Conservation (phyloP, 495 filamentous ascomycete species). For the Choiromyces venosus region DNA sequence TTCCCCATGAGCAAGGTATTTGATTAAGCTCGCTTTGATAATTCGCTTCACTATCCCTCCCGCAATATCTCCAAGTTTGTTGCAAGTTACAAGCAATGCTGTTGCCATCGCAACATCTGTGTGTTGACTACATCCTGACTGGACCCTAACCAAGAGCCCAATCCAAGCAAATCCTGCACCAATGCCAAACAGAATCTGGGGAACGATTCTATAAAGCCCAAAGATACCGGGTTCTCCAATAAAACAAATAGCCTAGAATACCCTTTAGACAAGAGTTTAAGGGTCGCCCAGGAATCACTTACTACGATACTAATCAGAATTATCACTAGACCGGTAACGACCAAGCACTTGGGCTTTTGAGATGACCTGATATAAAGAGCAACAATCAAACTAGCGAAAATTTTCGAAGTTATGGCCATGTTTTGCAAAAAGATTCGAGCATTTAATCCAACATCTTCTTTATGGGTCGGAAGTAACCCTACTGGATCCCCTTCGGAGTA, state of each 20-base stretch:
- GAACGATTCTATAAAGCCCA: too few species aligned
- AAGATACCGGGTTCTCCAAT: too few species aligned
- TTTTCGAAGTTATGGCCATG: conserved; percentile 1
- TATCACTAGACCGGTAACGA: conserved; percentile 14
- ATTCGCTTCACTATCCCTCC: conserved; percentile 21
- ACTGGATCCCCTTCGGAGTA: conserved; percentile 21
- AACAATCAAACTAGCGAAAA: conserved; percentile 16
- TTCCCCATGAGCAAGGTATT: background rate
- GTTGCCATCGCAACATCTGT: conserved; percentile 31
- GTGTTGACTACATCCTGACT: conserved; percentile 23
- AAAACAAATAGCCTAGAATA: too few species aligned
- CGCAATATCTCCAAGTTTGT: conserved; percentile 14
- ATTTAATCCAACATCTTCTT: conserved; percentile 7
- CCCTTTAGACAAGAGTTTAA: too few species aligned
- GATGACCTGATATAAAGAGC: conserved; percentile 17
- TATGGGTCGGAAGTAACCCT: conserved; percentile 9
- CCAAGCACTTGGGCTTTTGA: conserved; percentile 15
- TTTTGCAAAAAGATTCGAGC: background rate
- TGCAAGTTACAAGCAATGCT: conserved; percentile 21
- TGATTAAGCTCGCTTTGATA: conserved; percentile 9
- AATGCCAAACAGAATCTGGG: conserved; percentile 18
- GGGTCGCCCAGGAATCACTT: too few species aligned
- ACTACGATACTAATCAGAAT: conserved; percentile 25
- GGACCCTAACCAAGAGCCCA: conserved; percentile 14
- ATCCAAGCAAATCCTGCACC: conserved; percentile 20